Conservation (phyloP, 768 basidiomycete species). For the Lentinula boryana region DNA sequence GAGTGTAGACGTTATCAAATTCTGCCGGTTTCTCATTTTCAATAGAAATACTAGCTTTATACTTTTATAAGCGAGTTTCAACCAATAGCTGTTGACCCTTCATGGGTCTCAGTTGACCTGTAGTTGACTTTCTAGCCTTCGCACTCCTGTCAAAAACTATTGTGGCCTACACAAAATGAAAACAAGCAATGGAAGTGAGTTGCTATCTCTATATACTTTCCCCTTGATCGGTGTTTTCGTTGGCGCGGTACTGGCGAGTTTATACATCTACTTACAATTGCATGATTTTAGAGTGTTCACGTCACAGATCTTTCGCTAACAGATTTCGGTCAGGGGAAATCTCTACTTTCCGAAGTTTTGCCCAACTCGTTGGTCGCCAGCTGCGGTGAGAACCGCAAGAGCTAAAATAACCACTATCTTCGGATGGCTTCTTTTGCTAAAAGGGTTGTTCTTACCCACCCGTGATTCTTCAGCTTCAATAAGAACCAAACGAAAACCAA, state of each 20-base stretch:
- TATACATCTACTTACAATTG: not conserved
- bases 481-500: not conserved
- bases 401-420: not conserved
- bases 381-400: not conserved
- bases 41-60: too few relatives aligned
- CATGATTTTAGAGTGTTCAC: slow-evolving; percentile 3
- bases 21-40: too few relatives aligned
- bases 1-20: too few relatives aligned
- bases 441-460: not conserved
- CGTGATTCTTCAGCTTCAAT: not conserved
- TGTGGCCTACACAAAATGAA: not conserved
- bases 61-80: too few relatives aligned
- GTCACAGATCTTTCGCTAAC: slow-evolving; percentile 2
- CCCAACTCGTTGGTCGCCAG: not conserved
- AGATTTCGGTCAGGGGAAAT: slow-evolving; percentile 5
- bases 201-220: not conserved
- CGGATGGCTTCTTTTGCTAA: slow-evolving; percentile 14
- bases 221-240: slow-evolving; percentile 5
- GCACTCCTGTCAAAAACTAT: not conserved
- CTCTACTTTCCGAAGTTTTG: not conserved
- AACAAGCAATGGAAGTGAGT: not conserved
- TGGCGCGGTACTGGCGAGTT: not conserved
- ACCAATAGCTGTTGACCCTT: too few relatives aligned
- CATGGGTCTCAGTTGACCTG: too few relatives aligned
- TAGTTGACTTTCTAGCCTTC: not conserved